A percentile compares a stretch with the other conserved stretches of the same genome.
Evolutionary conservation across 495 filamentous ascomycete species (phyloP).

Genomic region (Entonaema liquescens): DNA sequence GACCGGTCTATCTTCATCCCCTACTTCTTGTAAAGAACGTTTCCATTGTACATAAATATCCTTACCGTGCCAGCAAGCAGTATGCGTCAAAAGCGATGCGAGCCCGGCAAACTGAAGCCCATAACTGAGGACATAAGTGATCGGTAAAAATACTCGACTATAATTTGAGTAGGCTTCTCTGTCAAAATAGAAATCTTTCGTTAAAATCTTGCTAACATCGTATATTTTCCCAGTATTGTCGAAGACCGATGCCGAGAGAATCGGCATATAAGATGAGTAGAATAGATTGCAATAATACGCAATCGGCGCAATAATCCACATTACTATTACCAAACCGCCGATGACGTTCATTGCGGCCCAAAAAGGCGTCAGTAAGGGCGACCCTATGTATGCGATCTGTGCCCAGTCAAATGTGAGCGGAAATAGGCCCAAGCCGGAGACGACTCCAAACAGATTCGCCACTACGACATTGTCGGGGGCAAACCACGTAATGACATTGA

Average conservation of each 20-base stretch:
- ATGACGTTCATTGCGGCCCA: conserved; percentile 94
- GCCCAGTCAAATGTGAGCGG: conserved; percentile 94
- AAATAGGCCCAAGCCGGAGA: conserved; percentile 86
- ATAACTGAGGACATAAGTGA: conserved; percentile 83
- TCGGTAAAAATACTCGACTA: conserved; percentile 81
- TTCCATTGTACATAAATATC: conserved; percentile 78
- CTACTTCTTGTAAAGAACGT: conserved; percentile 58
- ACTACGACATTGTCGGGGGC: conserved; percentile 78
- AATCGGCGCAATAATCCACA: conserved; percentile 88
- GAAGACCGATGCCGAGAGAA: conserved; percentile 77
- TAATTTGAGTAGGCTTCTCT: conserved; percentile 74
- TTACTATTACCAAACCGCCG: conserved; percentile 82
- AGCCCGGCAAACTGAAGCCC: conserved; percentile 83
- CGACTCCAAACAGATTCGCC: conserved; percentile 83
- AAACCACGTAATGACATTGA: conserved; percentile 92
- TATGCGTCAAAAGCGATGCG: conserved; percentile 75
- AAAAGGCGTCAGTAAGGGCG: conserved; percentile 85
- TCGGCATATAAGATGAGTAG: conserved; percentile 82
- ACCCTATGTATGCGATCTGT: conserved; percentile 90
- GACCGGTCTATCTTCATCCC: conserved; percentile 50
- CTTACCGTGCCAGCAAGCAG: conserved; percentile 75
- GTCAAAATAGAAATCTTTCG: conserved; percentile 75
- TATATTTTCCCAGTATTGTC: conserved; percentile 82
- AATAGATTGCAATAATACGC: conserved; percentile 81
- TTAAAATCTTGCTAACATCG: conserved; percentile 78